Evolutionary conservation across 768 basidiomycete species (phyloP).

Genomic region (Agrocybe chaxingu): DNA sequence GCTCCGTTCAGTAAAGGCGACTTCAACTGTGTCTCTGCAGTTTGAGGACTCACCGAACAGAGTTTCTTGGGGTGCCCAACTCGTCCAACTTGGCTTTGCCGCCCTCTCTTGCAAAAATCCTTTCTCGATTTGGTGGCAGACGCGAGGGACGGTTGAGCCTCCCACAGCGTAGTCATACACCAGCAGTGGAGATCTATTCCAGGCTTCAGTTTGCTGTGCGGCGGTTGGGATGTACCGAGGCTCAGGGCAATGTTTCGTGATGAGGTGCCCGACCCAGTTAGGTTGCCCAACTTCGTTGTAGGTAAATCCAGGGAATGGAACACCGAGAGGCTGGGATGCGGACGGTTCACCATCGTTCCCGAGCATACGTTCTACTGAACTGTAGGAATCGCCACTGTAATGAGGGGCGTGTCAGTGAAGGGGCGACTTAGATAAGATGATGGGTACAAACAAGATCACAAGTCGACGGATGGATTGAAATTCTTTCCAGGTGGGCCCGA

Average conservation of each 20-base stretch:
- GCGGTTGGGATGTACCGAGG: conserved; percentile 27
- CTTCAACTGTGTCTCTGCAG: neutral
- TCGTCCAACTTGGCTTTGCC: conserved; percentile 30
- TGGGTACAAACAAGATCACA: conserved; percentile 47
- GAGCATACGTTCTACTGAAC: conserved; percentile 33
- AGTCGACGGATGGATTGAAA: conserved; percentile 38
- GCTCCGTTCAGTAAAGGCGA: neutral
- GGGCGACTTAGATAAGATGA: neutral
- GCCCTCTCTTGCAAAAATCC: conserved; percentile 38
- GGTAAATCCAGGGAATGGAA: conserved; percentile 46
- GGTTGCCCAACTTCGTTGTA: conserved; percentile 44
- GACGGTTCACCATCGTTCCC: conserved; percentile 27
- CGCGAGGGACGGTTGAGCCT: conserved; percentile 42
- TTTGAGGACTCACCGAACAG: conserved; percentile 40
- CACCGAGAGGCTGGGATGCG: conserved; percentile 44
- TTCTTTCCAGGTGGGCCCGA: conserved; percentile 38
- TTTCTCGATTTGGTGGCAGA: conserved; percentile 35
- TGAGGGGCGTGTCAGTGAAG: neutral
- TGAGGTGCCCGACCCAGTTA: conserved; percentile 65
- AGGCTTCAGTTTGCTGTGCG: conserved; percentile 26
- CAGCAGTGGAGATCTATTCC: conserved; percentile 33
- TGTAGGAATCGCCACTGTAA: conserved; percentile 60
- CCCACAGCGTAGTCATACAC: conserved; percentile 60
- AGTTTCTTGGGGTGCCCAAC: conserved; percentile 39
- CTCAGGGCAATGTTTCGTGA: conserved; percentile 38